Evolutionary conservation across 306 rosid species (phyloP).

Genomic region (Hippophae gyantsensis): DNA sequence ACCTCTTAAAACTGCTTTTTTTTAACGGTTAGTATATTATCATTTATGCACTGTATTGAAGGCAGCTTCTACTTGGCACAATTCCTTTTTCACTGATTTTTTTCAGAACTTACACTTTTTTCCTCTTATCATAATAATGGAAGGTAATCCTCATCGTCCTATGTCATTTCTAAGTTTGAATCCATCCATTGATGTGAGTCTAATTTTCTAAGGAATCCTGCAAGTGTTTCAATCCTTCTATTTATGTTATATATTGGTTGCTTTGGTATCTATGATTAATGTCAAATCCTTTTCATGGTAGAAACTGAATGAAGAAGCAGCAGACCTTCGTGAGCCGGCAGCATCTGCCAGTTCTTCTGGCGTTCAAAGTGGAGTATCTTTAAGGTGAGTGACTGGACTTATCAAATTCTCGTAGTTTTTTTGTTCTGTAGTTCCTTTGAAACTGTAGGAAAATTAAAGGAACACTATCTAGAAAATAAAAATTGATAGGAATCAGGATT

Average conservation of each 20-base stretch:
- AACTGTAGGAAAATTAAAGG: neutral
- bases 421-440: no score
- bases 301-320: conserved; percentile 73
- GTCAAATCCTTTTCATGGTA: conserved; percentile 31
- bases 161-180: conserved; percentile 85
- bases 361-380: conserved; percentile 35
- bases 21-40: no score
- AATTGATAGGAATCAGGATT: no score
- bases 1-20: no score
- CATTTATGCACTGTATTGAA: no score
- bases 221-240: conserved; percentile 6
- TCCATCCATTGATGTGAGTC: conserved; percentile 86
- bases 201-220: conserved; percentile 16
- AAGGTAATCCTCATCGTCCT: conserved; percentile 91
- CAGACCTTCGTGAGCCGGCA: conserved; percentile 33
- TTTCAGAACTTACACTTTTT: conserved; percentile 2
- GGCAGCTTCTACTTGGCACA: no score
- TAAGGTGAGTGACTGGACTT: conserved; percentile 38
- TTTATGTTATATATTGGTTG: conserved; percentile 6
- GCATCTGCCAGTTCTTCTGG: conserved; percentile 33
- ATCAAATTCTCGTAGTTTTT: neutral
- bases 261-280: conserved; percentile 18
- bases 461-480: neutral
- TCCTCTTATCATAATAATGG: conserved; percentile 35
- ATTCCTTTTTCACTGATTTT: neutral